phyloP scores from a whole-genome alignment of 2,329 filamentous ascomycete species.

The Corniculantispora saksenae region DNA sequence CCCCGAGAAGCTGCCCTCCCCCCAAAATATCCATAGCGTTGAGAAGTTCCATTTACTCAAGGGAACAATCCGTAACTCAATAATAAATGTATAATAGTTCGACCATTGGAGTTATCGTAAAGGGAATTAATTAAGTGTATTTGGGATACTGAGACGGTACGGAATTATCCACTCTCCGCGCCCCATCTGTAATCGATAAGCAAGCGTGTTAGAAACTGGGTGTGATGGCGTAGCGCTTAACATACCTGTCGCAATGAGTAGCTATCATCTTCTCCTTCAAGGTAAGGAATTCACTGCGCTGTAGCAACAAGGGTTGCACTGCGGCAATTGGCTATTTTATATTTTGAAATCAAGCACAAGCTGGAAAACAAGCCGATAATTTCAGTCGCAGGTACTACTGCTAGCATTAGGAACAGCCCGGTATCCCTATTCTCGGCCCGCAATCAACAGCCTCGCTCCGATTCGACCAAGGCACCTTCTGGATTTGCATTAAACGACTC shows the following conservation, averaged over 20 bases:
- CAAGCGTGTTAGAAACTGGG: neutral
- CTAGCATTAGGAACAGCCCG: neutral
- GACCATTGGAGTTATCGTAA: too few species aligned
- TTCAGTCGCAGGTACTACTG: neutral
- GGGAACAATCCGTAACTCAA: too few species aligned
- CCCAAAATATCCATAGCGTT: too few species aligned
- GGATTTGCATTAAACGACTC: neutral
- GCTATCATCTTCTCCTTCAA: neutral
- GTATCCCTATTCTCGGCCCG: conserved; percentile 5
- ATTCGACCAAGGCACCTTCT: neutral
- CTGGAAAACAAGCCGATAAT: neutral
- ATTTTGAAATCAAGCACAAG: neutral
- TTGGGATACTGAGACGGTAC: neutral
- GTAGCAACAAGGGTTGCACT: neutral
- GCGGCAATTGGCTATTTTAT: neutral
- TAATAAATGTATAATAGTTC: too few species aligned
- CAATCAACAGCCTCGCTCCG: neutral
- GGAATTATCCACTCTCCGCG: conserved; percentile 10
- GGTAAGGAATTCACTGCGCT: neutral
- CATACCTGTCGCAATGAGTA: neutral
- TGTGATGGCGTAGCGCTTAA: conserved; percentile 2
- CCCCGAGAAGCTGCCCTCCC: too few species aligned
- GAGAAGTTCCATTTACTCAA: too few species aligned
- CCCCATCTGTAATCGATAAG: conserved; percentile 13
- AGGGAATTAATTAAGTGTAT: neutral